These are phyloP conservation scores for Diplodia seriata DNA, from an alignment of 2,329 filamentous ascomycete species.

Conservation along the genomic window DNA sequence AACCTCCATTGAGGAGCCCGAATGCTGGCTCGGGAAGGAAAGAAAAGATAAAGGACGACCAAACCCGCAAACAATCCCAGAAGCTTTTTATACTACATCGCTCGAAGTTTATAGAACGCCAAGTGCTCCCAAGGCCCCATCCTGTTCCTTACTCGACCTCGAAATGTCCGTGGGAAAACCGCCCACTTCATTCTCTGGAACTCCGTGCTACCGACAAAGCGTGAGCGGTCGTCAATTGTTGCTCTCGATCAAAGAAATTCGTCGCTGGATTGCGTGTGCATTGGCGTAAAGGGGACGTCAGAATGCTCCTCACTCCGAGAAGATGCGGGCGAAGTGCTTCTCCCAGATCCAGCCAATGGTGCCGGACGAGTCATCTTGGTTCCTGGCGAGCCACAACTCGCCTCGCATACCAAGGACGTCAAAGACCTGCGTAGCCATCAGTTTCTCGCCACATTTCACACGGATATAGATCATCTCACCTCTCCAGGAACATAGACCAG, in stretches of 20 bases:
- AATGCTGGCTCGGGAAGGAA: constrained; percentile 28
- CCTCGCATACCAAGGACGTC: constrained; percentile 90
- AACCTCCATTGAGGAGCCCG: constrained; percentile 28
- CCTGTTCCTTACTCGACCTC: constrained; percentile 17
- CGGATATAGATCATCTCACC: constrained; percentile 54
- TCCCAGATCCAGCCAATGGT: constrained; percentile 98
- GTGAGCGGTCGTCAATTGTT: constrained; percentile 29
- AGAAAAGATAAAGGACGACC: neutral
- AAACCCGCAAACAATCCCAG: constrained; percentile 13
- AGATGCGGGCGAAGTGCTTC: constrained; percentile 76
- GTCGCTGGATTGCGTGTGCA: constrained; percentile 17
- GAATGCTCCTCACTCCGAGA: constrained; percentile 43
- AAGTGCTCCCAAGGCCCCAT: constrained; percentile 26
- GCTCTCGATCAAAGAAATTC: constrained; percentile 31
- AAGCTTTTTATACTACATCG: constrained; percentile 33
- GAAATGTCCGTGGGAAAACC: constrained; percentile 16
- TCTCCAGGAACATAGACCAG: constrained; percentile 94
- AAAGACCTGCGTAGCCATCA: constrained; percentile 47
- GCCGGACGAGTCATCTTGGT: constrained; percentile 84
- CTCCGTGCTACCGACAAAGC: constrained; percentile 31
- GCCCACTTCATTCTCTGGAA: constrained; percentile 28
- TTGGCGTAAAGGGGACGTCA: constrained; percentile 25
- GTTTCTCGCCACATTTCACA: neutral
- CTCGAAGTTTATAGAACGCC: constrained; percentile 27
- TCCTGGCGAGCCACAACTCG: constrained; percentile 95